Conservation (phyloP, 805 yeast species). For the Vanderwaltozyma verrucispora region DNA sequence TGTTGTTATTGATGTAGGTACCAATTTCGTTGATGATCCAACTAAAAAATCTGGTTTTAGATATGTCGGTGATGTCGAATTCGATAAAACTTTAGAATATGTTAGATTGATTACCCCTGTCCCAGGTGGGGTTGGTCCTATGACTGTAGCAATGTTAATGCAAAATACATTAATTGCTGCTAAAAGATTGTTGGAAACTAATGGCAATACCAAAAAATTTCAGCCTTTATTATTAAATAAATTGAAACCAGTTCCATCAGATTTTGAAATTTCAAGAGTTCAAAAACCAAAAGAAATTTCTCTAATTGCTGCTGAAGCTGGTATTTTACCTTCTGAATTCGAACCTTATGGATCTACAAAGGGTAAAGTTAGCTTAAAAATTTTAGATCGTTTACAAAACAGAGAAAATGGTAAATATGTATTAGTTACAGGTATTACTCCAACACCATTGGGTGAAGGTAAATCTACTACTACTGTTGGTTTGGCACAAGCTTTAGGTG, state of each 20-base stretch:
- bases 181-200: slow-evolving; percentile 31
- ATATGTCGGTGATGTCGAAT: slow-evolving; percentile 74
- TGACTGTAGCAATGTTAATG: slow-evolving; percentile 79
- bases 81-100: slow-evolving; percentile 35
- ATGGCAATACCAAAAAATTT: slow-evolving; percentile 20
- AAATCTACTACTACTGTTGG: slow-evolving; percentile 80
- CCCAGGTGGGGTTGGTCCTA: slow-evolving; percentile 89
- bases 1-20: slow-evolving; percentile 74
- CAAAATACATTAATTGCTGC: slow-evolving; percentile 66
- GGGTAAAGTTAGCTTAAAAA: slow-evolving; percentile 61
- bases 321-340: slow-evolving; percentile 54
- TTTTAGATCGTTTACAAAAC: slow-evolving; percentile 51
- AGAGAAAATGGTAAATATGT: slow-evolving; percentile 60
- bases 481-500: slow-evolving; percentile 70
- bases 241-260: slow-evolving; percentile 67
- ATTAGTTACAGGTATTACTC: slow-evolving; percentile 75
- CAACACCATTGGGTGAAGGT: slow-evolving; percentile 82
- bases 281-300: slow-evolving; percentile 64
- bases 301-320: slow-evolving; percentile 60
- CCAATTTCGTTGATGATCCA: slow-evolving; percentile 60
- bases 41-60: slow-evolving; percentile 58
- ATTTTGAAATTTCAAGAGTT: slow-evolving; percentile 65
- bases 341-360: slow-evolving; percentile 69
- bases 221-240: slow-evolving; percentile 49
- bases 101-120: slow-evolving; percentile 63